phyloP scores from a whole-genome alignment of 306 rosid genomes.

The Prunus mongolica region DNA sequence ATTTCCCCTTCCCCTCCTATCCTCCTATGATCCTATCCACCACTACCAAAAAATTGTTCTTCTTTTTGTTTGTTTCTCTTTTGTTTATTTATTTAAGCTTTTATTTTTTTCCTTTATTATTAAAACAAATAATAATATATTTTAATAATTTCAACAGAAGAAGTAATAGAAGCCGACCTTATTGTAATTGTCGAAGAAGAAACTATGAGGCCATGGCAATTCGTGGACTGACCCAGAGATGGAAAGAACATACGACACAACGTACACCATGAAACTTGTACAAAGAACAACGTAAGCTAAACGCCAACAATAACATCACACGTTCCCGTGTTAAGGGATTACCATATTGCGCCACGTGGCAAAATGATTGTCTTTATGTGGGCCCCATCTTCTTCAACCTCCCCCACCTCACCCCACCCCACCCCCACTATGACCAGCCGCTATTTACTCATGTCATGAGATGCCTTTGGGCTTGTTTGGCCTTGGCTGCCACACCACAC shows the following conservation, averaged over 20 bases:
- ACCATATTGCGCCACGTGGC: conserved; percentile 35
- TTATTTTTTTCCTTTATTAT: background rate
- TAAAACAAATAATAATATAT: background rate
- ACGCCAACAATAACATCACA: conserved; percentile 22
- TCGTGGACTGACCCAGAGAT: background rate
- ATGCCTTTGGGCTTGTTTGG: conserved; percentile 21
- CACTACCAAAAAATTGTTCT: too few relatives aligned
- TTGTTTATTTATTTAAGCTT: background rate
- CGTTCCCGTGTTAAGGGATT: background rate
- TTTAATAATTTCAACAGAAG: background rate
- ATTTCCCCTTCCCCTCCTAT: too few relatives aligned
- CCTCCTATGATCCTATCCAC: too few relatives aligned
- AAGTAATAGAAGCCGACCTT: conserved; percentile 16
- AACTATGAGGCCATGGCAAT: background rate
- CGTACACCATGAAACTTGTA: conserved; percentile 1
- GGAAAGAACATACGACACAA: too few relatives aligned
- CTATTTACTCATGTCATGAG: conserved; percentile 1
- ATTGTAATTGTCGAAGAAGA: conserved; percentile 11
- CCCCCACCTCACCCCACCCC: background rate
- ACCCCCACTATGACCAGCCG: background rate
- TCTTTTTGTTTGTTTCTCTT: background rate
- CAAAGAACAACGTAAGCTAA: conserved; percentile 29
- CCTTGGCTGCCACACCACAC: conserved; percentile 9
- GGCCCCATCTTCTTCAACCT: conserved; percentile 13
- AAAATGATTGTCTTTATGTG: background rate